A percentile compares a stretch with the other conserved stretches of the same genome.
Evolutionary conservation across 2,329 filamentous ascomycete species (phyloP).

Genomic region (Aspergillus quadrilineatus): DNA sequence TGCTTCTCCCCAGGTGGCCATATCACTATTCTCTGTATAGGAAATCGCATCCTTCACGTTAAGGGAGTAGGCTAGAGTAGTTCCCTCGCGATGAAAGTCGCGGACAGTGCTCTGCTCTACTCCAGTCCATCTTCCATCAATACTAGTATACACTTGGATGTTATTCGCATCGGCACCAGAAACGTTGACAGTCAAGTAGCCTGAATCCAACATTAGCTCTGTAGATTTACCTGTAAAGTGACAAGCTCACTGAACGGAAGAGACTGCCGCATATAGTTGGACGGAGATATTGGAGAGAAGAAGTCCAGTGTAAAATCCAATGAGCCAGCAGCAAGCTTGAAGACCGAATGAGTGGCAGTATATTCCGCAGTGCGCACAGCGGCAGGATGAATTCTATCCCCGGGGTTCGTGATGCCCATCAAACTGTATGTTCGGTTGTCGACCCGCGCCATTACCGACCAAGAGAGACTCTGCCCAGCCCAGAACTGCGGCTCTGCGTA

Average conservation of each 20-base stretch:
- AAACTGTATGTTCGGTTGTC: constrained; percentile 43
- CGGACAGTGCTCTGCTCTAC: constrained; percentile 25
- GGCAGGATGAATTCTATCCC: constrained; percentile 31
- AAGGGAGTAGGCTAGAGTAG: constrained; percentile 35
- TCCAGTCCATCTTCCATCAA: constrained; percentile 48
- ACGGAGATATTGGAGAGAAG: constrained; percentile 46
- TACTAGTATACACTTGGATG: constrained; percentile 45
- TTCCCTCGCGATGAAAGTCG: constrained; percentile 24
- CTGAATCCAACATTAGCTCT: constrained; percentile 21
- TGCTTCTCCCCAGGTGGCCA: constrained; percentile 45
- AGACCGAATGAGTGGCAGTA: constrained; percentile 45
- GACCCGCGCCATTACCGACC: constrained; percentile 45
- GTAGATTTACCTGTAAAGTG: not conserved
- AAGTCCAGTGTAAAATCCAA: constrained; percentile 43
- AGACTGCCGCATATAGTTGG: constrained; percentile 44
- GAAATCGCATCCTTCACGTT: constrained; percentile 29
- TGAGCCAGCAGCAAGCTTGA: constrained; percentile 39
- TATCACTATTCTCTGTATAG: constrained; percentile 40
- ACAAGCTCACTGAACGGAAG: constrained; percentile 40
- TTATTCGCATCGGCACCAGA: constrained; percentile 23
- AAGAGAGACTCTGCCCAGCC: constrained; percentile 42
- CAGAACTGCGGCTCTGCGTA: constrained; percentile 45
- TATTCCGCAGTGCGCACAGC: constrained; percentile 38
- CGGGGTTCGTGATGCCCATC: constrained; percentile 38
- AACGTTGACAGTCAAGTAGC: constrained; percentile 43